Percentiles rank a stretch among this genome's conserved stretches.
These are phyloP conservation scores for Alternaria ethzedia DNA, from an alignment of 2,329 filamentous ascomycete species.

Conservation along the genomic window DNA sequence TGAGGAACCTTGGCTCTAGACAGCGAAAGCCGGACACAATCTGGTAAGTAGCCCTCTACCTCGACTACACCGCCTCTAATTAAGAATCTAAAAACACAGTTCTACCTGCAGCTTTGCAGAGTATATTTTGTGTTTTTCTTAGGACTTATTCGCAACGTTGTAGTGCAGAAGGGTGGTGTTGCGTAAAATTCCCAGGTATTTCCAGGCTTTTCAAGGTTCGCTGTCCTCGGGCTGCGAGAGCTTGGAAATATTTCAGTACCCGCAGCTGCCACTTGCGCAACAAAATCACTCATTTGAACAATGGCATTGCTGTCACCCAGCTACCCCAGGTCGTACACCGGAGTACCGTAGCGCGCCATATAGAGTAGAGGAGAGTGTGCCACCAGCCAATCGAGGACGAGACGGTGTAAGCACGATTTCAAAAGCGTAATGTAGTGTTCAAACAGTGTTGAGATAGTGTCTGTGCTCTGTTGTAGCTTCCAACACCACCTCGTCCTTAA, in stretches of 20 bases:
- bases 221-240: neutral
- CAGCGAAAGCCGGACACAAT: neutral
- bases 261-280: neutral
- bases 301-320: neutral
- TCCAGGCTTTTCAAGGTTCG: neutral
- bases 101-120: neutral
- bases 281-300: neutral
- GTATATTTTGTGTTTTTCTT: neutral
- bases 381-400: neutral
- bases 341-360: neutral
- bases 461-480: neutral
- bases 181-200: neutral
- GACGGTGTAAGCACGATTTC: neutral
- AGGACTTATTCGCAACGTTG: neutral
- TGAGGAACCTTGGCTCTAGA: neutral
- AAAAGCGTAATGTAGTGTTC: neutral
- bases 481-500: neutral
- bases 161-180: neutral
- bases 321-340: neutral
- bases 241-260: too few relatives aligned
- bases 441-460: neutral
- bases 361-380: neutral
- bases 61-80: neutral
- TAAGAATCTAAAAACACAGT: accelerated
- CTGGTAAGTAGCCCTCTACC: neutral